Percentiles rank a stretch among this genome's conserved stretches.
Conservation (phyloP, 352 stramenopile genomes). For the Pythium brachiatum region DNA sequence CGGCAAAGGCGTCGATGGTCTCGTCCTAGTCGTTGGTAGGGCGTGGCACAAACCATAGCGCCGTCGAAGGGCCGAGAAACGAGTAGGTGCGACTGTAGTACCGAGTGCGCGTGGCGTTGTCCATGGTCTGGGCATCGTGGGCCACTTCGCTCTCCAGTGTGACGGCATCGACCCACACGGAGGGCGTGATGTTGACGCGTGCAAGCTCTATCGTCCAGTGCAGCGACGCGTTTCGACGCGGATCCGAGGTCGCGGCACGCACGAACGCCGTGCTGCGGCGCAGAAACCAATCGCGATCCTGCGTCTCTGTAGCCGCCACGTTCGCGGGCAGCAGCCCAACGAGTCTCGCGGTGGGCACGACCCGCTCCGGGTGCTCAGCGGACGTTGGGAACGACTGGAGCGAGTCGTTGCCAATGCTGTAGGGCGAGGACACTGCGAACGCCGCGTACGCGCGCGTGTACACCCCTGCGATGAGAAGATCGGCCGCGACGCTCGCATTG, state of each 20-base stretch:
- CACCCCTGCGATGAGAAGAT: neutral
- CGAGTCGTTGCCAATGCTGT: neutral
- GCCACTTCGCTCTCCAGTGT: slow-evolving; percentile 22
- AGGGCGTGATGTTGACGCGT: slow-evolving; percentile 13
- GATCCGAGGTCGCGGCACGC: neutral
- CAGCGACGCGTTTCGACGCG: neutral
- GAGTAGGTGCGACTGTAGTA: neutral
- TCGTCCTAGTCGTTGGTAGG: neutral
- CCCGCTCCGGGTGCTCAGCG: neutral
- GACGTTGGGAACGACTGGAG: neutral
- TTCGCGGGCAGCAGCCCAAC: neutral
- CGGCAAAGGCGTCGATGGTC: slow-evolving; percentile 11
- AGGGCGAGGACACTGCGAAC: neutral
- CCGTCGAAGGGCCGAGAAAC: slow-evolving; percentile 10
- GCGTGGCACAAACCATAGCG: neutral
- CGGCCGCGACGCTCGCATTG: neutral
- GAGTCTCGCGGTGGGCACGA: neutral
- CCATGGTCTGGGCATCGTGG: neutral
- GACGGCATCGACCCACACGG: slow-evolving; percentile 21
- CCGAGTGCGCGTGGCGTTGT: neutral
- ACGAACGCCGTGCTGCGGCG: neutral
- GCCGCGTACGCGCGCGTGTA: slow-evolving; percentile 3
- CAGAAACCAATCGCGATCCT: slow-evolving; percentile 1
- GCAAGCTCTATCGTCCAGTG: slow-evolving; percentile 14
- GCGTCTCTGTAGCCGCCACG: neutral